A percentile compares a stretch with the other conserved stretches of the same genome.
Evolutionary conservation across 2,329 filamentous ascomycete species (phyloP).

Genomic region (Claviceps pusilla): DNA sequence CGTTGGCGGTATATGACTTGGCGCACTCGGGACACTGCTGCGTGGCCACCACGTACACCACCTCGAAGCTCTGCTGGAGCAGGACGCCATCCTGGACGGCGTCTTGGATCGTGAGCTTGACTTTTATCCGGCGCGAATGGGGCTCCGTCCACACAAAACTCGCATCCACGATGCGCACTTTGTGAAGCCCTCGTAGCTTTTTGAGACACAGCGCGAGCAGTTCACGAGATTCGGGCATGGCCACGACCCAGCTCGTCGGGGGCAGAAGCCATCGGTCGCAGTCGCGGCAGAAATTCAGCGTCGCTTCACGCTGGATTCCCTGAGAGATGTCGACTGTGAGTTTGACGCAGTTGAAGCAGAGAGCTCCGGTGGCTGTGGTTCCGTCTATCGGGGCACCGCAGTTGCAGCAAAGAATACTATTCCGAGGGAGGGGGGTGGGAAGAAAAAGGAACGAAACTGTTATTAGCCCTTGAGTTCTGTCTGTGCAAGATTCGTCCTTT

Average conservation of each 20-base stretch:
- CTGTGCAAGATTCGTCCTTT: background rate
- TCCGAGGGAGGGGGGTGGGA: no score
- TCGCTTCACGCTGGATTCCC: constrained; percentile 81
- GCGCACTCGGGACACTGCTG: constrained; percentile 92
- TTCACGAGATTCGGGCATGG: constrained; percentile 76
- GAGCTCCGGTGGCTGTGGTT: constrained; percentile 67
- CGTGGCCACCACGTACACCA: constrained; percentile 76
- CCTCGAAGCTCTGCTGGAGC: constrained; percentile 89
- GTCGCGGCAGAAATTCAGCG: constrained; percentile 80
- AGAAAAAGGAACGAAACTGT: background rate
- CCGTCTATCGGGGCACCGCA: constrained; percentile 93
- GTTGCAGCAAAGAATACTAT: constrained; percentile 81
- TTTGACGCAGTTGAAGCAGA: constrained; percentile 94
- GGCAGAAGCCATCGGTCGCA: constrained; percentile 90
- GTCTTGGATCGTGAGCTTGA: constrained; percentile 87
- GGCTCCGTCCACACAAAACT: constrained; percentile 98
- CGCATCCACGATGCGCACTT: constrained; percentile 88
- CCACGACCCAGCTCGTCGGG: constrained; percentile 72
- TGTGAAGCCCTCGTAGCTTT: constrained; percentile 71
- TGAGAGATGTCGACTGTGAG: constrained; percentile 84
- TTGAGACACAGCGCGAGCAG: constrained; percentile 81
- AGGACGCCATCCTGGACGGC: constrained; percentile 46
- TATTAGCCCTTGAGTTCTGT: background rate
- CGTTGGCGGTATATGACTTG: constrained; percentile 93
- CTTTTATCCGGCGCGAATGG: constrained; percentile 78